These are phyloP conservation scores for Boletus coccyginus DNA, from an alignment of 768 basidiomycete genomes.

Conservation along the genomic window DNA sequence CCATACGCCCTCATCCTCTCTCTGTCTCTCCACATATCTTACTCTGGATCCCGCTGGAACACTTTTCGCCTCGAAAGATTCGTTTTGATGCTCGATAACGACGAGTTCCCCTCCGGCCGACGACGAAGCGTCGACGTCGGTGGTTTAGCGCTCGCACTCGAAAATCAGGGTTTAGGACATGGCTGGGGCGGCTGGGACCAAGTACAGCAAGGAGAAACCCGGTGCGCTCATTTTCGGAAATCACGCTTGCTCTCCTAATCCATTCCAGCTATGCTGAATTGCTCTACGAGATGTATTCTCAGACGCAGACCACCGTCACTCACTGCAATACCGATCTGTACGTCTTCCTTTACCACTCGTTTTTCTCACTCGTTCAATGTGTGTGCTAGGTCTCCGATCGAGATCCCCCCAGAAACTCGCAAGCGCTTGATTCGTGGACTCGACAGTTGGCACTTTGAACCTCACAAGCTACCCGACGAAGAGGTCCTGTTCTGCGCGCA, in stretches of 20 bases:
- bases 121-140: slow-evolving; percentile 88
- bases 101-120: slow-evolving; percentile 34
- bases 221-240: slow-evolving; percentile 39
- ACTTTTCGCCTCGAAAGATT: background rate
- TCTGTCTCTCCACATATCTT: background rate
- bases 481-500: slow-evolving; percentile 80
- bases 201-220: slow-evolving; percentile 42
- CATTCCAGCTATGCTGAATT: slow-evolving; percentile 70
- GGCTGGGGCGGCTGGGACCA: slow-evolving; percentile 68
- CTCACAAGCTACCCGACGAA: slow-evolving; percentile 76
- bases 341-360: background rate
- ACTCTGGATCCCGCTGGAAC: background rate
- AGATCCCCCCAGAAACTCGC: slow-evolving; percentile 50
- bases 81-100: slow-evolving; percentile 27
- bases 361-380: slow-evolving; percentile 10
- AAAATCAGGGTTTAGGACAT: slow-evolving; percentile 57
- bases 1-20: slow-evolving; percentile 8
- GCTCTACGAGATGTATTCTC: slow-evolving; percentile 79
- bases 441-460: slow-evolving; percentile 88
- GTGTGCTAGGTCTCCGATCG: slow-evolving; percentile 43
- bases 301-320: slow-evolving; percentile 72
- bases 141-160: slow-evolving; percentile 78
- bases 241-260: slow-evolving; percentile 6
- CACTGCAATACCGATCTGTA: slow-evolving; percentile 37
- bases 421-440: slow-evolving; percentile 62